phyloP scores from a whole-genome alignment of 176 grass and related monocot genomes.

The Avena insularis region DNA sequence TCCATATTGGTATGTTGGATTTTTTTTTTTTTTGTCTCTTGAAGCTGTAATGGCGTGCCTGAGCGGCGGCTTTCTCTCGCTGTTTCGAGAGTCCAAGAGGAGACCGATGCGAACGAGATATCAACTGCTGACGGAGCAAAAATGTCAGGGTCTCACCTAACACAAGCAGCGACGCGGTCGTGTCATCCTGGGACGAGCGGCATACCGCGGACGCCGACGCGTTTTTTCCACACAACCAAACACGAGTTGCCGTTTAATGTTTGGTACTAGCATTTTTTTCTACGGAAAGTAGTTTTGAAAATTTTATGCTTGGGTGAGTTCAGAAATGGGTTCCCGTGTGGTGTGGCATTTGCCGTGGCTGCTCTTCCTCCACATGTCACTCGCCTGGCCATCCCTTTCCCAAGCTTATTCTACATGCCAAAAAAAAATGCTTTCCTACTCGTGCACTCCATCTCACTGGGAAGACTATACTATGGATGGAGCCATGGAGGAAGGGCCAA shows the following conservation, averaged over 20 bases:
- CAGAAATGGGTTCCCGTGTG: background rate
- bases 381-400: background rate
- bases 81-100: too few species aligned
- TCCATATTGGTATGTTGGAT: background rate
- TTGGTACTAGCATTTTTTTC: background rate
- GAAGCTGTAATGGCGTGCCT: background rate
- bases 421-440: background rate
- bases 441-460: background rate
- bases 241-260: background rate
- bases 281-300: background rate
- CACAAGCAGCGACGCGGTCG: background rate
- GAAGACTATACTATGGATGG: background rate
- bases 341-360: background rate
- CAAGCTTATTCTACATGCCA: background rate
- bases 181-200: background rate
- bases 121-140: background rate
- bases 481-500: background rate
- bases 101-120: background rate
- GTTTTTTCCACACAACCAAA: background rate
- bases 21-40: background rate
- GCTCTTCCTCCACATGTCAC: background rate
- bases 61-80: too few species aligned
- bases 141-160: background rate
- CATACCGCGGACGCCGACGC: background rate
- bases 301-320: background rate